A percentile compares a stretch with the other conserved stretches of the same genome.
These are phyloP conservation scores for Prunus persica DNA, from an alignment of 306 rosid genomes.

Conservation along the genomic window DNA sequence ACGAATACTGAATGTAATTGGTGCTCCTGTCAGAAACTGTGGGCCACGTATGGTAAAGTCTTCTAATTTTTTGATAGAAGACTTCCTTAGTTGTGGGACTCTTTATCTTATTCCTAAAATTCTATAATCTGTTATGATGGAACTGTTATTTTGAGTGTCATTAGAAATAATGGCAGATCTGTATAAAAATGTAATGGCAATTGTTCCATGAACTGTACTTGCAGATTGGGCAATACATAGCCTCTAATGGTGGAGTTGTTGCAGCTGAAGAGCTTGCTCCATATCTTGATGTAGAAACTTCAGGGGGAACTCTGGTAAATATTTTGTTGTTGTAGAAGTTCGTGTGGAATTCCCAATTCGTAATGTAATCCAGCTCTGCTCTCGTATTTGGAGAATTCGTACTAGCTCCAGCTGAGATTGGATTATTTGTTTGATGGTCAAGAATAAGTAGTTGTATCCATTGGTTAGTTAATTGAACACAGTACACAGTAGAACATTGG, in stretches of 20 bases:
- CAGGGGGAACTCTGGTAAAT: conserved; percentile 48
- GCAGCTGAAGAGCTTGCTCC: conserved; percentile 98
- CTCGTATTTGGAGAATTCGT: not conserved
- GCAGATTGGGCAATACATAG: conserved; percentile 94
- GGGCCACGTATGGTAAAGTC: not conserved
- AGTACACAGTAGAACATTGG: not conserved
- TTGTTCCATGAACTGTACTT: conserved; percentile 12
- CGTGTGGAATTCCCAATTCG: not conserved
- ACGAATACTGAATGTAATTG: conserved; percentile 1
- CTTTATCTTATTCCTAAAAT: not conserved
- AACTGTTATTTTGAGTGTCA: not conserved
- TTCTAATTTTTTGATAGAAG: not conserved
- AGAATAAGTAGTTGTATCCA: not conserved
- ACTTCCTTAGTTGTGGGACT: not conserved
- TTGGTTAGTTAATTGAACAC: not conserved
- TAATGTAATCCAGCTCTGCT: not conserved
- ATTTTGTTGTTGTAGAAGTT: not conserved
- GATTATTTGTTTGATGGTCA: not conserved
- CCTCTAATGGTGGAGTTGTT: conserved; percentile 93
- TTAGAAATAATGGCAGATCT: not conserved
- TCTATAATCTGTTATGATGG: not conserved
- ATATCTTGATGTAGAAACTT: conserved; percentile 70
- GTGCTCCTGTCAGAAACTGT: not conserved
- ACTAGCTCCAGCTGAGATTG: not conserved
- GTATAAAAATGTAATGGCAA: not conserved